Evolutionary conservation across 116 monocot genomes (phyloP).

Genomic region (Thalassia testudinum): DNA sequence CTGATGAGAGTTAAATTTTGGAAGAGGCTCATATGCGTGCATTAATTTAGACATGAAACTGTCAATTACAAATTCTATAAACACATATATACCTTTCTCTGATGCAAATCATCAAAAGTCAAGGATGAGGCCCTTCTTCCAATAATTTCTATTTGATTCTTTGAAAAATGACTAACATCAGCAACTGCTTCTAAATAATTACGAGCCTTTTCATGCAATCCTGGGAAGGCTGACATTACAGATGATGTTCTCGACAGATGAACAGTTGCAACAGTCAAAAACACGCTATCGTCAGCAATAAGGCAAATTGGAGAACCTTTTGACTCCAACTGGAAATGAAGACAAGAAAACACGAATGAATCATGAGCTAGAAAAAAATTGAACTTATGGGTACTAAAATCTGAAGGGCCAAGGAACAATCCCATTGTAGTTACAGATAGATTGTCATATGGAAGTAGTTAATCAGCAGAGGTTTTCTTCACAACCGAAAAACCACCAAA

Average conservation of each 20-base stretch:
- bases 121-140: conserved; percentile 44
- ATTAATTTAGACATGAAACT: too few relatives aligned
- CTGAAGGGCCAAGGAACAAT: too few relatives aligned
- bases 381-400: too few relatives aligned
- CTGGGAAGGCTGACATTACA: conserved; percentile 47
- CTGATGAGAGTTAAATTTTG: too few relatives aligned
- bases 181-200: conserved; percentile 48
- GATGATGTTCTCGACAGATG: conserved; percentile 38
- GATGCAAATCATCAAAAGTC: conserved; percentile 21
- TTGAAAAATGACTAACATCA: conserved; percentile 52
- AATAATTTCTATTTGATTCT: conserved; percentile 40
- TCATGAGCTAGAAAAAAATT: too few relatives aligned
- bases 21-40: too few relatives aligned
- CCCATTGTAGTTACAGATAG: too few relatives aligned
- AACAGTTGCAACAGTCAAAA: conserved; percentile 43
- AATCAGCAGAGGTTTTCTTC: too few relatives aligned
- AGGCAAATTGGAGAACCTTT: conserved; percentile 56
- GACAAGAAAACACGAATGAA: background rate
- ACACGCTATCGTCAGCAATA: conserved; percentile 84
- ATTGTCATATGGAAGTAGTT: too few relatives aligned
- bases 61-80: too few relatives aligned
- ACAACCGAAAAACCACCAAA: too few relatives aligned
- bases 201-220: conserved; percentile 46
- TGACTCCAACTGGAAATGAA: conserved; percentile 36
- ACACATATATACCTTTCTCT: conserved; percentile 65